Conservation (phyloP, 2,329 filamentous ascomycete genomes). For the Fusarium torulosum region DNA sequence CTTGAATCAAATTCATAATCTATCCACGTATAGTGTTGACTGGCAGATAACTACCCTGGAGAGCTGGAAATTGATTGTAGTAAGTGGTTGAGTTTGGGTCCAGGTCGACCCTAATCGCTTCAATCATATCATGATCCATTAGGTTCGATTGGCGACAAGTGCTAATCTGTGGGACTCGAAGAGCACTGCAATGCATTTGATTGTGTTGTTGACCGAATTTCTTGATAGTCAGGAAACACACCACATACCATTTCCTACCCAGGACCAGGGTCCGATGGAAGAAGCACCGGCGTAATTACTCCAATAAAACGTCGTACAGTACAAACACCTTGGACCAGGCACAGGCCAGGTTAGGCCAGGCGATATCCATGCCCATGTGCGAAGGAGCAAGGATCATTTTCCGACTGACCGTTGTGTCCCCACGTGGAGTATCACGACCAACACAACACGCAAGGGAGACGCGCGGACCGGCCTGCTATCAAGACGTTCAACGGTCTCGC, state of each 20-base stretch:
- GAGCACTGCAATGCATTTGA: neutral
- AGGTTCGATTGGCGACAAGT: constrained; percentile 33
- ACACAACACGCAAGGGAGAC: constrained; percentile 21
- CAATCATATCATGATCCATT: constrained; percentile 1
- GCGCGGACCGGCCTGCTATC: constrained; percentile 30
- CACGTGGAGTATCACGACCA: constrained; percentile 28
- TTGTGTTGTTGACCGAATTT: neutral
- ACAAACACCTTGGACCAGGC: no score
- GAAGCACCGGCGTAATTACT: constrained; percentile 12
- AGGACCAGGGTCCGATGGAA: constrained; percentile 11
- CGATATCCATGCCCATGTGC: constrained; percentile 3
- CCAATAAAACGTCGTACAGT: constrained; percentile 28
- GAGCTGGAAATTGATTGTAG: no score
- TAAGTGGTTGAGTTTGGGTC: neutral
- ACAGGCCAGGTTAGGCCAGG: constrained; percentile 6
- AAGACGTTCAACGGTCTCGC: constrained; percentile 30
- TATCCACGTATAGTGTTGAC: no score
- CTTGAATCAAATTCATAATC: no score
- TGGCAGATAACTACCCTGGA: no score
- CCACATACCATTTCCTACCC: neutral
- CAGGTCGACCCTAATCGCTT: neutral
- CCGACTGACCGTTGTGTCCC: constrained; percentile 26
- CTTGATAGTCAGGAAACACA: neutral
- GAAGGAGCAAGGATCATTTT: constrained; percentile 22
- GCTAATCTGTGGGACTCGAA: constrained; percentile 19